A percentile compares a stretch with the other conserved stretches of the same genome.
Conservation (phyloP, 495 filamentous ascomycete genomes). For the Penicillium canariense region DNA sequence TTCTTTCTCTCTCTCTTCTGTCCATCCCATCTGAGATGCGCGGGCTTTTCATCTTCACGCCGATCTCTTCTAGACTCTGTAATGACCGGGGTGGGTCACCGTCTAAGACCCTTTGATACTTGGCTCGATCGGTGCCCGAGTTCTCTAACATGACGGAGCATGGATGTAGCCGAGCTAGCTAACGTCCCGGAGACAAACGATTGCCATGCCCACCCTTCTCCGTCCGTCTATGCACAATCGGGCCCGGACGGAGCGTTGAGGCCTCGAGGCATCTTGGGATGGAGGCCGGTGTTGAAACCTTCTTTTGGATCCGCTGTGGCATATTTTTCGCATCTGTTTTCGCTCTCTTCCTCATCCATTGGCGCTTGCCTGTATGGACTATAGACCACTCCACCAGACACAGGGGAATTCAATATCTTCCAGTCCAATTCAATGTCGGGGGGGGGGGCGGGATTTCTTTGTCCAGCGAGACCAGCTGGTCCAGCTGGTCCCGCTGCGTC, state of each 20-base stretch:
- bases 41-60: slow-evolving; percentile 3
- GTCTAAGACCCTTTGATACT: slow-evolving; percentile 2
- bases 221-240: background rate
- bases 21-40: slow-evolving; percentile 12
- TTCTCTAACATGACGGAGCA: background rate
- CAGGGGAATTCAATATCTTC: slow-evolving; percentile 1
- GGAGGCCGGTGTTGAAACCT: too few relatives aligned
- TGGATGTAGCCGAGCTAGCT: background rate
- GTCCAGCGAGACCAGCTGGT: background rate
- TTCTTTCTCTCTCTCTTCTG: background rate
- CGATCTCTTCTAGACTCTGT: slow-evolving; percentile 7
- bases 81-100: slow-evolving; percentile 1
- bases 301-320: background rate
- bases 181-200: slow-evolving; percentile 16
- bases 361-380: slow-evolving; percentile 2
- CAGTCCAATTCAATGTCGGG: background rate
- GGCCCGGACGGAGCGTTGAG: slow-evolving; percentile 7
- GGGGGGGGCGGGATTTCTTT: background rate
- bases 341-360: background rate
- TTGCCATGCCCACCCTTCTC: background rate
- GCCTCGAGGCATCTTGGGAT: background rate
- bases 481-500: background rate
- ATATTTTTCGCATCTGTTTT: slow-evolving; percentile 6
- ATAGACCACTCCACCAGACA: background rate
- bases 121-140: slow-evolving; percentile 8